These are phyloP conservation scores for Sporisorium exsertum DNA, from an alignment of 1,284 basidiomycete species.

Conservation along the genomic window DNA sequence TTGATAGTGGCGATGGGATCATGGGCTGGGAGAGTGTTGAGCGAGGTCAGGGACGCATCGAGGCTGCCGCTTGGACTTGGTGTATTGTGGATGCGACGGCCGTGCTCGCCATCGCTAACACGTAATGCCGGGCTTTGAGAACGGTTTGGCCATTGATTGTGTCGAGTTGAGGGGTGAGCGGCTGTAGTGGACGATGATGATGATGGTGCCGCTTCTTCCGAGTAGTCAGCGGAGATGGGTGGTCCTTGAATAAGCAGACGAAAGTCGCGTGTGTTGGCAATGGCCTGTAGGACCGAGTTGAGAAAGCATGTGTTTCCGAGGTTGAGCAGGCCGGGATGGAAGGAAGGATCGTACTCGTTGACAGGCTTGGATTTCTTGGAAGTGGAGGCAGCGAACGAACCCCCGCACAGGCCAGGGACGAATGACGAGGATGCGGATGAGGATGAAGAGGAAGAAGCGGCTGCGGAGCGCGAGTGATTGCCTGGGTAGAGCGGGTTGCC, in stretches of 20 bases:
- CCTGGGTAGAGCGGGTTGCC: conserved; percentile 28
- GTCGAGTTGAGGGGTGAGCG: conserved; percentile 4
- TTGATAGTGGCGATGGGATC: conserved; percentile 44
- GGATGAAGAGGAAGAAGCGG: conserved; percentile 1
- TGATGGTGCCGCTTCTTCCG: conserved; percentile 11
- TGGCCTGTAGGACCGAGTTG: conserved; percentile 85
- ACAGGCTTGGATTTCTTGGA: conserved; percentile 75
- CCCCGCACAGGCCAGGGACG: conserved; percentile 65
- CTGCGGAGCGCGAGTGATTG: conserved; percentile 75
- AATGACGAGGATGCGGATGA: conserved; percentile 1
- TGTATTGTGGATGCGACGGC: conserved; percentile 34
- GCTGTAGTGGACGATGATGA: neutral
- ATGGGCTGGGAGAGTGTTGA: conserved; percentile 25
- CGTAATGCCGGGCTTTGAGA: conserved; percentile 51
- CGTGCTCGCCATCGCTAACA: conserved; percentile 53
- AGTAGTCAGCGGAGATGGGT: conserved; percentile 6
- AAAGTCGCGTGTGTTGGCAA: conserved; percentile 76
- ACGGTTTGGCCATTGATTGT: conserved; percentile 41
- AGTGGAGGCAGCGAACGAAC: conserved; percentile 89
- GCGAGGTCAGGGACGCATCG: conserved; percentile 31
- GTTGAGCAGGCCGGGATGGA: conserved; percentile 78
- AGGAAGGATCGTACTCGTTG: conserved; percentile 61
- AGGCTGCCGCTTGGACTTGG: conserved; percentile 29
- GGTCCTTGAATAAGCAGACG: conserved; percentile 74
- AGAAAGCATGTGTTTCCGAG: conserved; percentile 93